Percentiles rank a stretch among this genome's conserved stretches.
Evolutionary conservation across 2,329 filamentous ascomycete genomes (phyloP).

Genomic region (Cladobotryum protrusum): DNA sequence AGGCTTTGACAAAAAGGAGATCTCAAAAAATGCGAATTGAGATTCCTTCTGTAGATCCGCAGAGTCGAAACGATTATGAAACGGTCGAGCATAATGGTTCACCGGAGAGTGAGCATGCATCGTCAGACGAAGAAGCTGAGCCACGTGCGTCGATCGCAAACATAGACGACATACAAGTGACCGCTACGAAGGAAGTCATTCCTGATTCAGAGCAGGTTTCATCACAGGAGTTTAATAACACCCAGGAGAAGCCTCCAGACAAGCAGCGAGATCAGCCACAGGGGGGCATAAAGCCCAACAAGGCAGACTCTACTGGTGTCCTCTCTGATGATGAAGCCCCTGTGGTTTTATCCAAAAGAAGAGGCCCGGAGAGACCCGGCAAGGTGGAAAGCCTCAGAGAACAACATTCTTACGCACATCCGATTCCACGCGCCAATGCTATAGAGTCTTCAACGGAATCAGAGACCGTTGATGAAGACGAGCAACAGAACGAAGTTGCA

Average conservation of each 20-base stretch:
- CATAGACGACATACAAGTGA: neutral
- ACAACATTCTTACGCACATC: neutral
- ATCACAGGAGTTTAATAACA: slow-evolving; percentile 6
- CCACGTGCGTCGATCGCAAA: neutral
- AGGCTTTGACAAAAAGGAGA: slow-evolving; percentile 15
- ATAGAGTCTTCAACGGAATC: too few species aligned
- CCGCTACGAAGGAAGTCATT: neutral
- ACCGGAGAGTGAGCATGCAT: neutral
- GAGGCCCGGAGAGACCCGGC: neutral
- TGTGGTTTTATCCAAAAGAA: slow-evolving; percentile 16
- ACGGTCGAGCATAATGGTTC: slow-evolving; percentile 4
- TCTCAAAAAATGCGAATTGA: slow-evolving; percentile 13
- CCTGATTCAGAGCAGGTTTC: slow-evolving; percentile 4
- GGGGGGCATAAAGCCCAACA: neutral
- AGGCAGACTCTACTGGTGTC: slow-evolving; percentile 14
- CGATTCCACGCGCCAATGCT: too few species aligned
- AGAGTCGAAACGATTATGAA: slow-evolving; percentile 10
- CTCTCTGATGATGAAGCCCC: slow-evolving; percentile 34
- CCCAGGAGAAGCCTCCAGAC: slow-evolving; percentile 2
- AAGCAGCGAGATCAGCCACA: neutral
- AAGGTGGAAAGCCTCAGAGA: neutral
- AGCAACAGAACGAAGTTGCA: too few species aligned
- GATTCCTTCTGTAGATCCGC: slow-evolving; percentile 9
- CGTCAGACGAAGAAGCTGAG: neutral
- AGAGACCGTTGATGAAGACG: too few species aligned